Evolutionary conservation across 1,139 yeast species (phyloP).

Genomic region (Kodamaea fungicola): DNA sequence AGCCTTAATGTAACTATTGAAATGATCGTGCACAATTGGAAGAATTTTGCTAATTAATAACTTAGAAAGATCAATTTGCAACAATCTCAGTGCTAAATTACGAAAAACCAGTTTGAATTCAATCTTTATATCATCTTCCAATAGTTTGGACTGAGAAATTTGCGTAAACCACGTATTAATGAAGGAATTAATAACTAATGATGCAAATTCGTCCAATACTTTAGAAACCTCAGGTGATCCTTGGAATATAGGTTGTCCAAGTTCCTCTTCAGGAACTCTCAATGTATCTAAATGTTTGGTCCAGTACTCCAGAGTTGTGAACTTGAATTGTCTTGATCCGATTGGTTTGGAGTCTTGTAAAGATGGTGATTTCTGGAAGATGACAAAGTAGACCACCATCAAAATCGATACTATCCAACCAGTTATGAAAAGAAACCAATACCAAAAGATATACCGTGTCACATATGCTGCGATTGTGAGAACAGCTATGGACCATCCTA

Average conservation of each 20-base stretch:
- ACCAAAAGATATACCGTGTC: constrained; percentile 10
- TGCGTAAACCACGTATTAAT: constrained; percentile 60
- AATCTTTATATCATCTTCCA: constrained; percentile 51
- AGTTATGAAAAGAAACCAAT: constrained; percentile 8
- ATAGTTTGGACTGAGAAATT: constrained; percentile 46
- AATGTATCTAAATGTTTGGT: constrained; percentile 7
- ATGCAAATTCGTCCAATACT: constrained; percentile 50
- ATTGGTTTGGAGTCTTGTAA: not conserved
- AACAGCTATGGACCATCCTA: constrained; percentile 5
- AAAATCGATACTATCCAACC: constrained; percentile 6
- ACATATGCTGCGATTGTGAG: constrained; percentile 7
- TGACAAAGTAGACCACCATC: constrained; percentile 3
- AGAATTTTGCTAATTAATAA: constrained; percentile 55
- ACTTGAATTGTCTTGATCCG: constrained; percentile 8
- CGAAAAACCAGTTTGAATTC: constrained; percentile 49
- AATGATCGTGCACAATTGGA: constrained; percentile 69
- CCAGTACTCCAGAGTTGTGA: constrained; percentile 9
- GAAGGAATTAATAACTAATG: constrained; percentile 56
- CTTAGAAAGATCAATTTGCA: constrained; percentile 50
- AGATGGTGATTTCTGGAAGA: constrained; percentile 4
- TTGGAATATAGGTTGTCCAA: constrained; percentile 34
- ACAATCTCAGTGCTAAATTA: constrained; percentile 25
- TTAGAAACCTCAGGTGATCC: constrained; percentile 53
- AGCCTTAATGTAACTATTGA: constrained; percentile 51
- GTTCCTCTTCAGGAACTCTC: constrained; percentile 3